Evolutionary conservation across 2,329 filamentous ascomycete species (phyloP), one percentile per base, ranked within the genome.

Genomic region (Penicillium sp.): DNA sequence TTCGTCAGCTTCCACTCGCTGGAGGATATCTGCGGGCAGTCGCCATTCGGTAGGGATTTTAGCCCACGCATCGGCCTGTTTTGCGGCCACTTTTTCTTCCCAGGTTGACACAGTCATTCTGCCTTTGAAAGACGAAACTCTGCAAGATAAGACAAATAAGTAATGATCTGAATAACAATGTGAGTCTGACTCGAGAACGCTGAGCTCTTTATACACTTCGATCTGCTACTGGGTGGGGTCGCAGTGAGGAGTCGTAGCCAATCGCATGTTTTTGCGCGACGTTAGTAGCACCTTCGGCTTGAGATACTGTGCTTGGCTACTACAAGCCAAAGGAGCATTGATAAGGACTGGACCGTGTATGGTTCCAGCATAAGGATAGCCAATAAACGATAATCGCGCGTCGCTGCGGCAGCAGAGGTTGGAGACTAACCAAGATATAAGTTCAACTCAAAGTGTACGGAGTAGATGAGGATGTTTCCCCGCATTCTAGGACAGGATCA

Each of bases 21-120:
- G 47, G 3, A 58, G 48, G 14, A 58, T 55, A 4, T 58, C 55
- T n/a, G 55, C 5, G 5, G 55, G 31, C 4, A 76, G 59, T 6
- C 65, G 64, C 74, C 73, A 76, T 64, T 71, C 64, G 5, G 55
- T 35, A 3, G 74, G 74, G 38, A 73, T 73, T n/a, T 69, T 67
- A 1, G 65, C 60, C 14, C 59, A 59, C n/a, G 65, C 67, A 55
- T 68, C 67, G 3, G 67, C 65, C 45, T 65, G 66, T 43, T 73
- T 73, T 31, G 51, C 53, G n/a, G 54, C 54, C 7, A 53, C 61
- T 50, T 60, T 65, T 28, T 60, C 39, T 58, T 65, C 49, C 63
- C 63, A 65, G 2, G 54, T 48, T 28, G 47, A 11, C 11, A 22
- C 37, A 22, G 53, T 61, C 58, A 63, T 64, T 49, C 2, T 45